Conservation (phyloP, 73 alveolate species). For the Tetrahymena elliotti region DNA sequence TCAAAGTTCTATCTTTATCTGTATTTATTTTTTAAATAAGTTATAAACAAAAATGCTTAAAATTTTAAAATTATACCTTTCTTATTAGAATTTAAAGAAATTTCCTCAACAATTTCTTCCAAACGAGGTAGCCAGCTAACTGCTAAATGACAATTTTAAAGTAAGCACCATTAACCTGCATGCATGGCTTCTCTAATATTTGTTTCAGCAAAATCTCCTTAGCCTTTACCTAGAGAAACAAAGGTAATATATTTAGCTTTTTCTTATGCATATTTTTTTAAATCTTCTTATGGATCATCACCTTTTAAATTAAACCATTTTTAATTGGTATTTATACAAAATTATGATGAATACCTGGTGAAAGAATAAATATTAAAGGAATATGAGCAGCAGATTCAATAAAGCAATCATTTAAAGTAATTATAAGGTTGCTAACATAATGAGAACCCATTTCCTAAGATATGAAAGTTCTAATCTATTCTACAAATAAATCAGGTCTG, state of each 20-base stretch:
- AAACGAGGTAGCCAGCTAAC: slow-evolving; percentile 91
- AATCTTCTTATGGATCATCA: slow-evolving; percentile 85
- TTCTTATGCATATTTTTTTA: slow-evolving; percentile 73
- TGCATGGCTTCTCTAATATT: slow-evolving; percentile 79
- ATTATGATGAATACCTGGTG: slow-evolving; percentile 40
- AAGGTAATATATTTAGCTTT: slow-evolving; percentile 67
- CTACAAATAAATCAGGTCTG: slow-evolving; percentile 78
- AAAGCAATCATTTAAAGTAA: slow-evolving; percentile 74
- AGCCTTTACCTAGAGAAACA: slow-evolving; percentile 91
- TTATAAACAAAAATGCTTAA: slow-evolving; percentile 32
- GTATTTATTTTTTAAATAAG: background rate
- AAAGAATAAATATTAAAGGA: slow-evolving; percentile 88
- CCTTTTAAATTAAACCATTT: slow-evolving; percentile 39
- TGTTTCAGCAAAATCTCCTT: slow-evolving; percentile 91
- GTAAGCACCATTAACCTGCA: slow-evolving; percentile 95
- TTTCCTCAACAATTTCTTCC: slow-evolving; percentile 84
- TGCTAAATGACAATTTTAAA: slow-evolving; percentile 95
- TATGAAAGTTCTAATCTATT: slow-evolving; percentile 76
- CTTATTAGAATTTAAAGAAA: slow-evolving; percentile 37
- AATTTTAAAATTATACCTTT: slow-evolving; percentile 55
- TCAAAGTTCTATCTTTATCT: slow-evolving; percentile 47
- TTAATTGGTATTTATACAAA: background rate
- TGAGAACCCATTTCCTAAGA: slow-evolving; percentile 78
- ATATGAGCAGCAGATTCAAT: slow-evolving; percentile 75
- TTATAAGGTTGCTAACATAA: slow-evolving; percentile 86